Evolutionary conservation across 1,139 yeast species (phyloP).

Genomic region (Hyphopichia burtonii): DNA sequence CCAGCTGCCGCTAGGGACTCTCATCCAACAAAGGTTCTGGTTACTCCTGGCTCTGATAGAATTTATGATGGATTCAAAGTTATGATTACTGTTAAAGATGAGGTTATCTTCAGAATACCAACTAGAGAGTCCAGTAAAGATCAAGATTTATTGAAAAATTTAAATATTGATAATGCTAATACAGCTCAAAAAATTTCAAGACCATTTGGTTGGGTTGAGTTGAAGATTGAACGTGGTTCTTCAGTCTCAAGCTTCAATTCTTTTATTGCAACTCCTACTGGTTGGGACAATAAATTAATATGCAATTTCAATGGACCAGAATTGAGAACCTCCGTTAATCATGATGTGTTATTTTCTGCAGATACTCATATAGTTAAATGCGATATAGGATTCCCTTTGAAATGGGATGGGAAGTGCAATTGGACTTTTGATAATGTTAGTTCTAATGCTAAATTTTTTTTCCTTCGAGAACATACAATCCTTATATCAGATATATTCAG

Average conservation of each 20-base stretch:
- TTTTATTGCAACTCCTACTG: conserved; percentile 52
- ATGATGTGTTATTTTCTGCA: conserved; percentile 71
- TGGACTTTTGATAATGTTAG: conserved; percentile 67
- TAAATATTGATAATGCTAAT: conserved; percentile 9
- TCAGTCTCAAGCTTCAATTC: conserved; percentile 48
- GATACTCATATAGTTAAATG: conserved; percentile 56
- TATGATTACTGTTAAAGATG: conserved; percentile 58
- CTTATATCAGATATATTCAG: conserved; percentile 69
- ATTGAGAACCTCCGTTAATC: conserved; percentile 81
- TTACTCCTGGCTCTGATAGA: conserved; percentile 50
- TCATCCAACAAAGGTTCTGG: conserved; percentile 37
- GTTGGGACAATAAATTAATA: conserved; percentile 56
- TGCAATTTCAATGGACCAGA: conserved; percentile 59
- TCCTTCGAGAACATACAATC: conserved; percentile 81
- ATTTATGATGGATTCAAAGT: conserved; percentile 56
- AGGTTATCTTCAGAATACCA: conserved; percentile 72
- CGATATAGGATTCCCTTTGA: conserved; percentile 65
- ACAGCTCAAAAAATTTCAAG: conserved; percentile 20
- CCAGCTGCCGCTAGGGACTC: conserved; percentile 69
- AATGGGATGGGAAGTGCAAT: conserved; percentile 75
- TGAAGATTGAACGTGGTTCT: conserved; percentile 59
- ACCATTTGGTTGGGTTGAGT: conserved; percentile 91
- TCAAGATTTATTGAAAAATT: conserved; percentile 25
- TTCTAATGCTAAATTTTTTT: conserved; percentile 54
- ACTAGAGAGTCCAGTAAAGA: conserved; percentile 84